Percentiles rank a stretch among this genome's conserved stretches.
Evolutionary conservation across 768 basidiomycete genomes (phyloP).

Genomic region (Brasilioporus rufonigricans): DNA sequence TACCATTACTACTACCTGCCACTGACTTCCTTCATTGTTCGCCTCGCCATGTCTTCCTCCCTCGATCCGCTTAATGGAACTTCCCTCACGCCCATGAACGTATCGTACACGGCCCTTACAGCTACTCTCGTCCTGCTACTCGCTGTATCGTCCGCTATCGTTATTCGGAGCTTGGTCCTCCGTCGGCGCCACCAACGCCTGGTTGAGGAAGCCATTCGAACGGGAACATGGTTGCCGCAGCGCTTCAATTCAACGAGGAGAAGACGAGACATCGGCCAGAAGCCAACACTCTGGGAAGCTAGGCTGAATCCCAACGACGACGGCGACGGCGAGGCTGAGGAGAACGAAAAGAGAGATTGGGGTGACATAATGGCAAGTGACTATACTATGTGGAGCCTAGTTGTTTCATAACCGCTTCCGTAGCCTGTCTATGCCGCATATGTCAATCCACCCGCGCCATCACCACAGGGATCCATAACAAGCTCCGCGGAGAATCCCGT

Average conservation of each 20-base stretch:
- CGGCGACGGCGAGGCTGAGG: slow-evolving; percentile 11
- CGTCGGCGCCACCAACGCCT: slow-evolving; percentile 57
- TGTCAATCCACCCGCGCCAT: slow-evolving; percentile 11
- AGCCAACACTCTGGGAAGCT: slow-evolving; percentile 31
- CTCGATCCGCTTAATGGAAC: slow-evolving; percentile 1
- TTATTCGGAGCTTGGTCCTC: slow-evolving; percentile 62
- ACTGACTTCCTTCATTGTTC: not conserved
- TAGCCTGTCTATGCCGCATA: slow-evolving; percentile 28
- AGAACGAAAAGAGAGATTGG: slow-evolving; percentile 27
- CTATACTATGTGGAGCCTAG: too few relatives aligned
- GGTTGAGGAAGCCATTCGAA: slow-evolving; percentile 62
- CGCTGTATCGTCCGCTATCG: slow-evolving; percentile 63
- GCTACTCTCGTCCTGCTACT: slow-evolving; percentile 70
- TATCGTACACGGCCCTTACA: slow-evolving; percentile 43
- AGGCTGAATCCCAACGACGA: slow-evolving; percentile 13
- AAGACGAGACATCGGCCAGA: slow-evolving; percentile 30
- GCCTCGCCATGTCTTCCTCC: slow-evolving; percentile 19
- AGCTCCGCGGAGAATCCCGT: not conserved
- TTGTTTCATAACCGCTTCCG: not conserved
- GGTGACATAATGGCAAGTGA: slow-evolving; percentile 27
- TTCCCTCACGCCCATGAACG: not conserved
- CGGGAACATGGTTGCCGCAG: slow-evolving; percentile 57
- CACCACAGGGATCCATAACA: not conserved
- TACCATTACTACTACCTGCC: not conserved
- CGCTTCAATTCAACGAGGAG: slow-evolving; percentile 15